These are phyloP conservation scores for Dendrobium catenatum DNA, from an alignment of 106 monocot species.

Conservation along the genomic window DNA sequence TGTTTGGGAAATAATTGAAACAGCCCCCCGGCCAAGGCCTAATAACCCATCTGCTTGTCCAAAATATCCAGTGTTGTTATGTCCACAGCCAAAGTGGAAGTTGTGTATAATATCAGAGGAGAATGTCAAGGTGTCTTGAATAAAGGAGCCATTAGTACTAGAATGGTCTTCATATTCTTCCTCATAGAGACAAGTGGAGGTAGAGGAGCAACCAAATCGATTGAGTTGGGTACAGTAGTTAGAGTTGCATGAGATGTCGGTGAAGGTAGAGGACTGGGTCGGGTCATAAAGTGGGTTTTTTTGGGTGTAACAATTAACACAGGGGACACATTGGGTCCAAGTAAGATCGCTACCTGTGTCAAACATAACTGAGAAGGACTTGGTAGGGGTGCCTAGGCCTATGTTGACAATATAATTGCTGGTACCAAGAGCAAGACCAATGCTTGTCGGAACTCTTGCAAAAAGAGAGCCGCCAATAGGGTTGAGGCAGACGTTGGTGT, in stretches of 20 bases:
- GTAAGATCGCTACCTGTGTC: too few relatives aligned
- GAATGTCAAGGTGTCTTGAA: too few relatives aligned
- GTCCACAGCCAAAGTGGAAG: too few relatives aligned
- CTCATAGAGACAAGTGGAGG: too few relatives aligned
- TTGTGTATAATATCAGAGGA: too few relatives aligned
- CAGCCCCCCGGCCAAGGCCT: conserved; percentile 27
- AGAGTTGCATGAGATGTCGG: conserved; percentile 23
- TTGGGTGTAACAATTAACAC: conserved; percentile 4
- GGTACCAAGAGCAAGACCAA: background rate
- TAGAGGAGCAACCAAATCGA: background rate
- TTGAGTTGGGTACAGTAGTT: conserved; percentile 13
- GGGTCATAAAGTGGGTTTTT: conserved; percentile 11
- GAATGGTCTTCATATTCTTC: too few relatives aligned
- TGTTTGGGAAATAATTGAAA: conserved; percentile 31
- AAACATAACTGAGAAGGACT: too few relatives aligned
- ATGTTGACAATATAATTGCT: conserved; percentile 2
- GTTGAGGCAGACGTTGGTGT: background rate
- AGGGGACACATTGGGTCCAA: too few relatives aligned
- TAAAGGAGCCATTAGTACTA: too few relatives aligned
- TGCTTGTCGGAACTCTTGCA: background rate
- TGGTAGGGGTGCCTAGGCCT: too few relatives aligned
- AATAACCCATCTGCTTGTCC: conserved; percentile 21
- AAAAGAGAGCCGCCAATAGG: too few relatives aligned
- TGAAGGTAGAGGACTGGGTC: conserved; percentile 7
- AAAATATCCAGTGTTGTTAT: conserved; percentile 10